A percentile compares a stretch with the other conserved stretches of the same genome.
Conservation (phyloP, 176 grass and related monocot species). For the Ensete glaucum region DNA sequence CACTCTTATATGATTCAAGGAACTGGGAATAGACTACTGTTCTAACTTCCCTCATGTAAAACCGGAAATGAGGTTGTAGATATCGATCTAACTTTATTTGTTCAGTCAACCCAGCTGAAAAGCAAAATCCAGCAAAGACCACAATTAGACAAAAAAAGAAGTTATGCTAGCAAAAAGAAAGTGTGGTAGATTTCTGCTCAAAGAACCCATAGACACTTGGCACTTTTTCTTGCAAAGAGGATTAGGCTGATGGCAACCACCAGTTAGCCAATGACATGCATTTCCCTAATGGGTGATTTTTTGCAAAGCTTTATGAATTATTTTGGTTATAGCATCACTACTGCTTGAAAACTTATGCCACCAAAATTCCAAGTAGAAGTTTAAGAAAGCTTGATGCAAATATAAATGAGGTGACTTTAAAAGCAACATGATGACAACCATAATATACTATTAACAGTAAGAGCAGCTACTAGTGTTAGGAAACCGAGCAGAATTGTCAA, state of each 20-base stretch:
- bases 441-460: neutral
- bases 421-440: neutral
- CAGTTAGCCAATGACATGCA: too few species aligned
- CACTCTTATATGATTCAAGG: constrained; percentile 94
- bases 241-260: neutral
- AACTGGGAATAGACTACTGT: constrained; percentile 90
- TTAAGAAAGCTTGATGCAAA: neutral
- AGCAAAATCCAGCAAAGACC: neutral
- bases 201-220: neutral
- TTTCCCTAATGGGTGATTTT: too few species aligned
- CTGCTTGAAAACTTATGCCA: neutral
- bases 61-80: constrained; percentile 84
- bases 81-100: constrained; percentile 87
- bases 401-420: neutral
- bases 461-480: too few species aligned
- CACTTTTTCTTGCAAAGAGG: neutral
- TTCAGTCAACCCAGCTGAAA: constrained; percentile 84
- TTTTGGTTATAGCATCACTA: too few species aligned
- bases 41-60: constrained; percentile 93
- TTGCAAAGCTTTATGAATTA: too few species aligned
- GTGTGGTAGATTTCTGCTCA: neutral
- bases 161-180: constrained; percentile 26
- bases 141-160: neutral
- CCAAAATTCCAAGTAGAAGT: neutral
- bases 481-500: too few species aligned